A percentile compares a stretch with the other conserved stretches of the same genome.
These are phyloP conservation scores for Sugiyamaella valdiviana DNA, from an alignment of 805 yeast species.

Conservation along the genomic window DNA sequence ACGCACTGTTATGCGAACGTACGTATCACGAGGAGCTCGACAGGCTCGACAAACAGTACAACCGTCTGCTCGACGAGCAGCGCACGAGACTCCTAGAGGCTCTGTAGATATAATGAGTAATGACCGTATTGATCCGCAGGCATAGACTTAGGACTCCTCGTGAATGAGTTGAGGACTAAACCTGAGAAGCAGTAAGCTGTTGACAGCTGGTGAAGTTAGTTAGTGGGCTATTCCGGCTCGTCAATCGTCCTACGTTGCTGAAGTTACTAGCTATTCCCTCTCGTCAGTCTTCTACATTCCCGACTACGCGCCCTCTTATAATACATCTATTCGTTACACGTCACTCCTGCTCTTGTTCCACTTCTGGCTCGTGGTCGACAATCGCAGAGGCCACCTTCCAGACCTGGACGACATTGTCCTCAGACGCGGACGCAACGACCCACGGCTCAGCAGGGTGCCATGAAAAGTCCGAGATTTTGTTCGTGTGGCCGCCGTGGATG, in stretches of 20 bases:
- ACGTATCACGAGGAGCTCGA: not conserved
- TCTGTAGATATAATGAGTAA: too few species aligned
- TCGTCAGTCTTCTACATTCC: too few species aligned
- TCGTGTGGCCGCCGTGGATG: constrained; percentile 84
- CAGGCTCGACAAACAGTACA: not conserved
- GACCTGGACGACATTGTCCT: constrained; percentile 68
- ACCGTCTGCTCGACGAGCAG: not conserved
- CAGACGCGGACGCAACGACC: constrained; percentile 62
- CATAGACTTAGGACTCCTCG: too few species aligned
- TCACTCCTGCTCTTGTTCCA: constrained; percentile 34
- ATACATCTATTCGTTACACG: too few species aligned
- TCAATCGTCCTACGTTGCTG: too few species aligned
- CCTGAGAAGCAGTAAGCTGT: too few species aligned
- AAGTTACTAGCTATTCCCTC: too few species aligned
- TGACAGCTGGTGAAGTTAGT: too few species aligned
- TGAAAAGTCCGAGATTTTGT: constrained; percentile 56
- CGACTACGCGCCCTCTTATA: too few species aligned
- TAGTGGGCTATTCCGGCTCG: too few species aligned
- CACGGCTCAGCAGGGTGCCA: constrained; percentile 60
- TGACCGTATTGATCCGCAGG: too few species aligned
- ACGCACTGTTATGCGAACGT: constrained; percentile 1
- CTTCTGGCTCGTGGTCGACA: constrained; percentile 34
- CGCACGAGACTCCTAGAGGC: not conserved
- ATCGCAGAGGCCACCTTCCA: constrained; percentile 60
- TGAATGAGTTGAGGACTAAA: too few species aligned